Base-by-base conservation (phyloP, 176 grass and related monocot genomes). In the Luzula sylvatica region DNA sequence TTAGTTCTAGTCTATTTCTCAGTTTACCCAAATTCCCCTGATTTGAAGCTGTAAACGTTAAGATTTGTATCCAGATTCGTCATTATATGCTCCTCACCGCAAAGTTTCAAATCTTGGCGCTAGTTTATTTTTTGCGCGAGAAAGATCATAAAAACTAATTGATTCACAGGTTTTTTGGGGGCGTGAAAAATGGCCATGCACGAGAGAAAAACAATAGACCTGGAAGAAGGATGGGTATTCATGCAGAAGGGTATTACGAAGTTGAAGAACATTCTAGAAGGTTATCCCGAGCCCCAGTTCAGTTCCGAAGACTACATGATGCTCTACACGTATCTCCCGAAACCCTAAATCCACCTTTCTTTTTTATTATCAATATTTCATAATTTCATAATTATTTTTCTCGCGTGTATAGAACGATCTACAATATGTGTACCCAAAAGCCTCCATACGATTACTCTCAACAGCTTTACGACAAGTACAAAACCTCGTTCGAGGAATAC, bases 361-460 rank as follows among this genome's bases (percentile, higher is more conserved):
- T 35, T 35, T 7, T 35, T 35, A 1, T 35, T 4, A 7, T 35
- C 30, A 35, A 35, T 35, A 4, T 35, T 9, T 35, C 30, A 7
- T 35, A 7, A 35, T 35, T 35, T 35, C 5, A 4, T 35, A 35
- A 26, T 59, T 35, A 35, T 35, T 32, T 32, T 32, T 32, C 5
- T 32, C n/a, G 8, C 8, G 54, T 6, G 20, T 38, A 71, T 72
- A 98, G 92, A 70, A 98, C 75, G 21, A 83, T 90, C 26, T 90
- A 98, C 68, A 83, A 83, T 66, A 98, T 98, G 85, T 90, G 85
- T 70, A 87, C 85, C 52, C 92, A 96, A 74, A 96, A 90, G 59
- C 65, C 81, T 4, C 85, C 92, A 2, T 50, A 83, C 27, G 75
- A 90, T 54, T 86, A 90, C 75, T 87, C 93, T 45, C 86, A 83